Evolutionary conservation across 2,329 filamentous ascomycete species (phyloP).

Genomic region (Trichoderma brevicompactum): DNA sequence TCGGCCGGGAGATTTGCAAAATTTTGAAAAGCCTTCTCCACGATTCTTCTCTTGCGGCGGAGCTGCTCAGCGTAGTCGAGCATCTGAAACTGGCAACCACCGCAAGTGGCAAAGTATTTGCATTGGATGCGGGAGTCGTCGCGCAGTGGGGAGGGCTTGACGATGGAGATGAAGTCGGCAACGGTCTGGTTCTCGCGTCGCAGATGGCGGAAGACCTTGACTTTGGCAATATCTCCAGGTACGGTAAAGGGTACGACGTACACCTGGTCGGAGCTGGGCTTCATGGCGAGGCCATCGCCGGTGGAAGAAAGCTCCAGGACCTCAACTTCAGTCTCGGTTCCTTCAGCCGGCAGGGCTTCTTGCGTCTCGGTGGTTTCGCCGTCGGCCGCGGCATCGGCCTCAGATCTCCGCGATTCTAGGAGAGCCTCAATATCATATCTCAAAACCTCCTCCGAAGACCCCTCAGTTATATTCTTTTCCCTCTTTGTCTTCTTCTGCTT

Average conservation of each 20-base stretch:
- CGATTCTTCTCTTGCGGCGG: slow-evolving; percentile 78
- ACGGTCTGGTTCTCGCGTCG: slow-evolving; percentile 68
- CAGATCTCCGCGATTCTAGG: slow-evolving; percentile 48
- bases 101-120: slow-evolving; percentile 84
- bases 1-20: slow-evolving; percentile 83
- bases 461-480: slow-evolving; percentile 63
- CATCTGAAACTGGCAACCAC: slow-evolving; percentile 98
- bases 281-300: slow-evolving; percentile 83
- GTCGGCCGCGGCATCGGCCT: slow-evolving; percentile 38
- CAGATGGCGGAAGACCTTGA: slow-evolving; percentile 78
- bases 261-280: slow-evolving; percentile 65
- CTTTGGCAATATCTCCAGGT: slow-evolving; percentile 79
- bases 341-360: slow-evolving; percentile 63
- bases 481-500: slow-evolving; percentile 60
- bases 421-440: slow-evolving; percentile 64
- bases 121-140: slow-evolving; percentile 79
- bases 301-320: slow-evolving; percentile 85
- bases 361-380: slow-evolving; percentile 23
- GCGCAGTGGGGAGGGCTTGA: slow-evolving; percentile 72
- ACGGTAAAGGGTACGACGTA: slow-evolving; percentile 89
- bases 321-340: slow-evolving; percentile 80
- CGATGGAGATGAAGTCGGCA: slow-evolving; percentile 81
- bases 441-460: slow-evolving; percentile 69
- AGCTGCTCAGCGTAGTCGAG: slow-evolving; percentile 87
- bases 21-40: slow-evolving; percentile 89